Conservation (phyloP, 768 basidiomycete genomes). For the Collybia nuda region DNA sequence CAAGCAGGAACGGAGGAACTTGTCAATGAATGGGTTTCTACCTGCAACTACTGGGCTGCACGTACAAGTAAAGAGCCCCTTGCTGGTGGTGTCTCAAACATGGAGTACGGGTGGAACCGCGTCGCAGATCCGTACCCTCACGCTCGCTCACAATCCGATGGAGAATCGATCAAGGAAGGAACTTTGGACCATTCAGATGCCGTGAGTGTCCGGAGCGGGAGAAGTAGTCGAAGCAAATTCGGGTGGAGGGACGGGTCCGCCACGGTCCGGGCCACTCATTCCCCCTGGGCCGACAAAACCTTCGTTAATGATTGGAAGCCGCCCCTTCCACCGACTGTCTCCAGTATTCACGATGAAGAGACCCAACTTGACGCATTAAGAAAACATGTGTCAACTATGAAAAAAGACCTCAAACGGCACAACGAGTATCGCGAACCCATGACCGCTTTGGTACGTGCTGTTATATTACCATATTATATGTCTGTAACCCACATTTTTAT, state of each 20-base stretch:
- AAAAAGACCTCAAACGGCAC: constrained; percentile 79
- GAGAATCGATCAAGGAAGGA: constrained; percentile 43
- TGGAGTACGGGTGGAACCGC: constrained; percentile 99
- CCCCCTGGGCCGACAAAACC: constrained; percentile 76
- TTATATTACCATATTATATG: not conserved
- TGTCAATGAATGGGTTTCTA: constrained; percentile 98
- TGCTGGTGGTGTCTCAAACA: constrained; percentile 94
- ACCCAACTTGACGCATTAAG: constrained; percentile 85
- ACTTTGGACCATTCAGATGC: constrained; percentile 53
- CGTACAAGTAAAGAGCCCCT: constrained; percentile 94
- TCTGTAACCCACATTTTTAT: constrained; percentile 11
- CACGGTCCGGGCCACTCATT: constrained; percentile 62
- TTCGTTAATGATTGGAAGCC: constrained; percentile 94
- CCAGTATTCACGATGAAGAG: constrained; percentile 91
- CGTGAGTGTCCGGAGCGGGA: constrained; percentile 73
- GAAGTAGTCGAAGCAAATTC: constrained; percentile 73
- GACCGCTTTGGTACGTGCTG: constrained; percentile 61
- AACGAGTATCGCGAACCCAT: constrained; percentile 84
- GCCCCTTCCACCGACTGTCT: constrained; percentile 78
- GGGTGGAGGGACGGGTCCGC: constrained; percentile 66
- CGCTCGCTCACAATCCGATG: constrained; percentile 57
- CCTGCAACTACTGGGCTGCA: constrained; percentile 99
- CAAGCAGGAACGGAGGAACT: constrained; percentile 98
- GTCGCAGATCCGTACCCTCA: constrained; percentile 55
- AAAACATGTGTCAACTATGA: constrained; percentile 75